Base-by-base conservation (phyloP, 106 monocot species). In the Ottelia alismoides region DNA sequence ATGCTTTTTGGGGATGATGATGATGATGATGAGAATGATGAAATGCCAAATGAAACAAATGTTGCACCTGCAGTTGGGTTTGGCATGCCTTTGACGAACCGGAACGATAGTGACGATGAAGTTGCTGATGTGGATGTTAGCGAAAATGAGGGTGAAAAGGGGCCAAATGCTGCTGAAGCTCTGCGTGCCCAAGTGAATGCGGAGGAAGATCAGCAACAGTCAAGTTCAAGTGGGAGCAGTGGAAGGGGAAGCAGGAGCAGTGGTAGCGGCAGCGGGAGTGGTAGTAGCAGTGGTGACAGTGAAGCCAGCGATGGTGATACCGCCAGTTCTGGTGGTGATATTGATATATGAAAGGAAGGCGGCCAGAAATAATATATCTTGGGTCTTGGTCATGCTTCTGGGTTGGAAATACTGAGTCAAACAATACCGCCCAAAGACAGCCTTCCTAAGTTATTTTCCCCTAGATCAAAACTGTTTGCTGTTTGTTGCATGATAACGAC, bases 111-210 rank as follows among this genome's bases (percentile, higher is more conserved):
- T 3, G 90, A 90, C 25, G 85, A 89, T 54, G 89, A 99, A 58
- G 75, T 82, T 48, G 98, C 89, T 10, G 81, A 90, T 64, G 78
- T 90, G 1, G 90, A 90, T 62, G 73, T 71, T 23, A 80, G 74
- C 27, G 88, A 81, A 51, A 72, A 74, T 31, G 79, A 75, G 4
- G 74, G 55, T 18, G 65, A 73, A 1, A 74, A 76, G 26, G 85
- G 82, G 14, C 78, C 70, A 2, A 83, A 76, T 73, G 82, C 75
- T 2, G 85, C 76, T 0, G 79, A 77, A 57, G 85, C 81, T 10
- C 64, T 85, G n/a, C 73, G 78, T 21, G 87, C 87, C n/a, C 88
- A 88, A 54, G 77, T 66, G 24, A 88, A 67, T 48, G 80, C 71
- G 18, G 75, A 56, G 27, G 87, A 78, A 47, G 70, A 57, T 47